These are phyloP conservation scores for Fusarium newnesense DNA, from an alignment of 2,329 filamentous ascomycete genomes.

Conservation along the genomic window DNA sequence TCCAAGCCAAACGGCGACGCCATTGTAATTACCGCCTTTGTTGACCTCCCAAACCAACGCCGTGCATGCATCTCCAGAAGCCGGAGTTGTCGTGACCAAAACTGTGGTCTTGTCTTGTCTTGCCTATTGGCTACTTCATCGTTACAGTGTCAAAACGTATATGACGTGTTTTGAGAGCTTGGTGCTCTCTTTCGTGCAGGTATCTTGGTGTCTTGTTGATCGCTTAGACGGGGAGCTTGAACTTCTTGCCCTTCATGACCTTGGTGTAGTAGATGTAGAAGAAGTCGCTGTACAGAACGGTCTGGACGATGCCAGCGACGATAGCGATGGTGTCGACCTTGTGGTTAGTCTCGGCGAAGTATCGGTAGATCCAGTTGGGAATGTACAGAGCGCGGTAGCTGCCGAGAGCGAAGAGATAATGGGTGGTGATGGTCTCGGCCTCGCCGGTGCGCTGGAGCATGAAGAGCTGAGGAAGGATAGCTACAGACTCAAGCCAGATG, in stretches of 20 bases:
- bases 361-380: constrained; percentile 97
- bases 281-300: constrained; percentile 96
- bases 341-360: constrained; percentile 77
- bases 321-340: constrained; percentile 87
- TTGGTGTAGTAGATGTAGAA: constrained; percentile 99
- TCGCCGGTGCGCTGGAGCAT: constrained; percentile 98
- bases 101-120: constrained; percentile 22
- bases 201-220: background rate
- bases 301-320: constrained; percentile 90
- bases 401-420: constrained; percentile 95
- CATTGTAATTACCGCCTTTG: constrained; percentile 43
- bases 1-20: constrained; percentile 43
- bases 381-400: constrained; percentile 95
- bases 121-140: constrained; percentile 32
- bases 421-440: constrained; percentile 98
- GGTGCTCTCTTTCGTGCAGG: constrained; percentile 22
- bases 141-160: constrained; percentile 20
- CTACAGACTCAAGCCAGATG: constrained; percentile 97
- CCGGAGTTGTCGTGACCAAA: constrained; percentile 37
- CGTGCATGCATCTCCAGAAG: constrained; percentile 46
- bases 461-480: constrained; percentile 96
- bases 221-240: constrained; percentile 80
- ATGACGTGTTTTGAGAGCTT: constrained; percentile 14
- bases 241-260: constrained; percentile 89
- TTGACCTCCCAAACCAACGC: constrained; percentile 46